Conservation (phyloP, 2,329 filamentous ascomycete species). For the Aplosporella prunicola region DNA sequence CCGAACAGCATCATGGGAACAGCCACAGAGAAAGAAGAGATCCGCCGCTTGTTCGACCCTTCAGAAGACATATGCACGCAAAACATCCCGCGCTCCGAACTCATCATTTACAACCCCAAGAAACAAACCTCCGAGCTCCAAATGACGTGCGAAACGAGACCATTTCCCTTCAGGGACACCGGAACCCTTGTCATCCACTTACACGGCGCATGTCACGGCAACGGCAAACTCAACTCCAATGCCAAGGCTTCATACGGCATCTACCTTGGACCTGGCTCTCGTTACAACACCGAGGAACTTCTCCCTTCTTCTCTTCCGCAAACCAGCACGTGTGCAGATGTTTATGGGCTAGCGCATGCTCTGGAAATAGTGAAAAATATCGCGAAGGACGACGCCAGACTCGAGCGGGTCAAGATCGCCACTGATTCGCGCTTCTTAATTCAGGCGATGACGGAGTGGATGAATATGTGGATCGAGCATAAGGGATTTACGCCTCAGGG, state of each 20-base stretch:
- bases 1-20: background rate
- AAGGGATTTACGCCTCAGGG: conserved; percentile 20
- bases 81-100: background rate
- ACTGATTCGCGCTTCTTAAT: conserved; percentile 29
- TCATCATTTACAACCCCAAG: conserved; percentile 10
- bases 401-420: conserved; percentile 13
- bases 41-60: conserved; percentile 1
- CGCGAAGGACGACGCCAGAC: conserved; percentile 1
- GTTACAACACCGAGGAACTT: conserved; percentile 6
- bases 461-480: conserved; percentile 24
- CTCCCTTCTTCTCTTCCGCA: background rate
- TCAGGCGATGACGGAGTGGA: conserved; percentile 22
- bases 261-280: conserved; percentile 14
- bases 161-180: background rate
- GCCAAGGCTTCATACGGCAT: conserved; percentile 15
- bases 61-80: background rate
- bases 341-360: conserved; percentile 13
- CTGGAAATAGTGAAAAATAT: conserved; percentile 11
- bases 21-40: background rate
- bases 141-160: background rate
- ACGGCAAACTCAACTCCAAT: conserved; percentile 13
- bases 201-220: conserved; percentile 18
- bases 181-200: conserved; percentile 16
- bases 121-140: conserved; percentile 12
- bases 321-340: conserved; percentile 16